Evolutionary conservation across 176 grass and related monocot species (phyloP), one percentile per base, ranked within the genome.

Genomic region (Puya raimondii): DNA sequence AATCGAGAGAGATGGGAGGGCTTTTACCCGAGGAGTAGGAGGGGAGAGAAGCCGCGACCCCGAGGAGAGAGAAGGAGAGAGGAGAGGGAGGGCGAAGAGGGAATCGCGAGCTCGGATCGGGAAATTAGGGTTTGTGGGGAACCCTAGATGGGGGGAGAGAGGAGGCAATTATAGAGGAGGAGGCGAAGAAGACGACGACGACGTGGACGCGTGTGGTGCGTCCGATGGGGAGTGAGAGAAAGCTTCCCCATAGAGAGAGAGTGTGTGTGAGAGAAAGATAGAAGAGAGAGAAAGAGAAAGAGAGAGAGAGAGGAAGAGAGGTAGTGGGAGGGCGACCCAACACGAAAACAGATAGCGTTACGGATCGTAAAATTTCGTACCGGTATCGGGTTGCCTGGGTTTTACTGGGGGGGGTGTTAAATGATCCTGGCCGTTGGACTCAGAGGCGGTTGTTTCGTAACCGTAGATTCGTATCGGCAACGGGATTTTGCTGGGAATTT

Each of bases 121-220:
- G 29, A 71, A n/a, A 64, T 65, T 64, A 65, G 64, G 21, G 74
- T 49, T 77, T 33, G 69, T 53, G 64, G 51, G 58, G 78, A 83
- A 83, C 81, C 81, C 81, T 83, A 83, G 74, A 83, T 69, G 57
- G 51, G 49, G n/a, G 65, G 70, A 66, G 65, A 74, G 63, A 51
- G 47, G 47, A 23, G 27, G 20, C 51, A 49, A 48, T 69, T 48
- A 42, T 42, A 42, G 33, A 42, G 33, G n/a, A 56, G 58, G 33
- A 17, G 65, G 42, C 65, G 65, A 67, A 67, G 65, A 67, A 67
- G 65, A 67, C 33, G 65, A 67, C 65, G 42, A 67, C 10, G 65
- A 67, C 65, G 65, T 67, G 65, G 65, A 67, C 26, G 65, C 23
- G 12, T 16, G 42, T 49, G 42, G 42, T 4, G 26, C 65, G 65